Evolutionary conservation across 495 filamentous ascomycete species (phyloP).

Genomic region (Astrothelium macrocarpum): DNA sequence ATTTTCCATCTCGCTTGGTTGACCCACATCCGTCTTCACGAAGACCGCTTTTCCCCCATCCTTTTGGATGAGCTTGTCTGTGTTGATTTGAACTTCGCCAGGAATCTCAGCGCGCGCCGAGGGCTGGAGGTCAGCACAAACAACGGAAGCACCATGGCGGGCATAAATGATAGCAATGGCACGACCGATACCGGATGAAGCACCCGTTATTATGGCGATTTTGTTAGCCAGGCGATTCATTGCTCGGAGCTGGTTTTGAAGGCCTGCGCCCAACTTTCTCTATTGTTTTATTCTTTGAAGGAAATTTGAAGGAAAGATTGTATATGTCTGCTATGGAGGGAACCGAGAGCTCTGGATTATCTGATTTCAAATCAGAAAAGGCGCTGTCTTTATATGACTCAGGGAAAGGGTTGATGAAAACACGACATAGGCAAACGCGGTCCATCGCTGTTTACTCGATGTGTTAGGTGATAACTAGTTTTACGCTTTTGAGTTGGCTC

Average conservation of each 20-base stretch:
- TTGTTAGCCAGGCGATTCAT: conserved; percentile 21
- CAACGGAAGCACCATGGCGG: conserved; percentile 24
- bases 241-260: too few relatives aligned
- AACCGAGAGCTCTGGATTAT: not conserved
- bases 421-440: too few relatives aligned
- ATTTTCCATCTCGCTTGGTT: conserved; percentile 31
- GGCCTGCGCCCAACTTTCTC: not conserved
- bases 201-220: conserved; percentile 29
- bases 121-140: conserved; percentile 24
- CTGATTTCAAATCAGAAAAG: not conserved
- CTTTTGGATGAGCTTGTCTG: conserved; percentile 23
- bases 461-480: too few relatives aligned
- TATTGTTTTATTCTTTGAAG: not conserved
- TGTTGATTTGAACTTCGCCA: conserved; percentile 10
- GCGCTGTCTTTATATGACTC: too few relatives aligned
- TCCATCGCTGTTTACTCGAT: too few relatives aligned
- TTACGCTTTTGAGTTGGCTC: too few relatives aligned
- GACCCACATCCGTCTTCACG: conserved; percentile 32
- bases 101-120: conserved; percentile 7
- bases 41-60: conserved; percentile 31
- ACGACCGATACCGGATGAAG: conserved; percentile 28
- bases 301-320: not conserved
- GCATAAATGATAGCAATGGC: conserved; percentile 24
- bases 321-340: too few relatives aligned
- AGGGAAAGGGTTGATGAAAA: too few relatives aligned